These are phyloP conservation scores for Volvox carteri DNA, from an alignment of 163 green algal species.

Conservation along the genomic window DNA sequence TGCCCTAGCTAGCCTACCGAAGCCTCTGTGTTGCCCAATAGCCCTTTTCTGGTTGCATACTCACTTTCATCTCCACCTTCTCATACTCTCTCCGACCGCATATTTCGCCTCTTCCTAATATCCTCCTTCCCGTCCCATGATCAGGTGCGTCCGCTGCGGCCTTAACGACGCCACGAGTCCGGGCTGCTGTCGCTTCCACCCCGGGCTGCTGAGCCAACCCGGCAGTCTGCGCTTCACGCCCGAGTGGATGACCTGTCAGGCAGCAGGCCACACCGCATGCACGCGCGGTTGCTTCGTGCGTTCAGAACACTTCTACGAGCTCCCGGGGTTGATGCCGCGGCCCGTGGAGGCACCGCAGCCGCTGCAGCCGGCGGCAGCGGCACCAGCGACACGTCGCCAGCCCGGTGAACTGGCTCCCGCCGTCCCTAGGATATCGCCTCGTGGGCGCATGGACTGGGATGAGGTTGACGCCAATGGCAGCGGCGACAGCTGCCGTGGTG, in stretches of 20 bases:
- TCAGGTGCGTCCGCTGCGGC: slow-evolving; percentile 64
- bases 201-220: slow-evolving; percentile 61
- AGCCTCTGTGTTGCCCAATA: too few relatives aligned
- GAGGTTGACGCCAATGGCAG: neutral
- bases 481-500: neutral
- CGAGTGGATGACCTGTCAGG: slow-evolving; percentile 67
- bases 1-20: too few relatives aligned
- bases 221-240: slow-evolving; percentile 60
- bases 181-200: slow-evolving; percentile 67
- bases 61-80: too few relatives aligned
- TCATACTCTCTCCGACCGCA: too few relatives aligned
- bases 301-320: slow-evolving; percentile 48
- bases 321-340: neutral
- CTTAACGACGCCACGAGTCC: slow-evolving; percentile 53
- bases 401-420: neutral
- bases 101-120: too few relatives aligned
- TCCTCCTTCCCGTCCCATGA: neutral
- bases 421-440: neutral
- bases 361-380: neutral
- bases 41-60: too few relatives aligned
- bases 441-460: neutral
- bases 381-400: neutral
- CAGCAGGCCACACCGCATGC: slow-evolving; percentile 26
- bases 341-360: neutral
- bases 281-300: slow-evolving; percentile 36